These are phyloP conservation scores for Plasmodium yoelii DNA, from an alignment of 169 alveolate genomes.

Conservation along the genomic window DNA sequence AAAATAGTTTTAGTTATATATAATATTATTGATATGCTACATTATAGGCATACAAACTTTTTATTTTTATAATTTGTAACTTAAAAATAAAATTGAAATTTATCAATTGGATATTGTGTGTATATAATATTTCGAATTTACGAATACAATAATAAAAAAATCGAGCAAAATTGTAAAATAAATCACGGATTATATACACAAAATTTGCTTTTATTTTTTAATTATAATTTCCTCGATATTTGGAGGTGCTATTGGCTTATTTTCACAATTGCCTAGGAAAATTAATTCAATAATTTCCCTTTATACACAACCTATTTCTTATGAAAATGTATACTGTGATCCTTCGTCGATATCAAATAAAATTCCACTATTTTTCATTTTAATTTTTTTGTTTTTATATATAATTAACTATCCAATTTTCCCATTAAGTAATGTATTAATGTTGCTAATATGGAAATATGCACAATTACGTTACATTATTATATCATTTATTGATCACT, in stretches of 20 bases:
- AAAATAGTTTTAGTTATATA: too few species aligned
- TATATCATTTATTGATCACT: slow-evolving; percentile 25
- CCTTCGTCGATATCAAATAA: slow-evolving; percentile 74
- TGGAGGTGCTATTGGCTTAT: slow-evolving; percentile 63
- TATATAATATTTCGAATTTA: too few species aligned
- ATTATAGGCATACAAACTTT: too few species aligned
- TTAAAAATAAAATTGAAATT: too few species aligned
- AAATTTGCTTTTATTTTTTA: slow-evolving; percentile 15
- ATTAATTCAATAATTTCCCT: slow-evolving; percentile 74
- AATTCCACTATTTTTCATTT: slow-evolving; percentile 66
- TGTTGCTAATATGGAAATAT: slow-evolving; percentile 43
- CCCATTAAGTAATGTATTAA: slow-evolving; percentile 60
- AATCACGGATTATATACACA: background rate
- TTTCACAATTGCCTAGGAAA: slow-evolving; percentile 71
- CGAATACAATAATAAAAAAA: background rate
- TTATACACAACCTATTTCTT: slow-evolving; percentile 75
- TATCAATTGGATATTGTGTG: too few species aligned
- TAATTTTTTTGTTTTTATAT: slow-evolving; percentile 72
- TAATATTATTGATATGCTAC: too few species aligned
- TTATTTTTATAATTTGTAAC: too few species aligned
- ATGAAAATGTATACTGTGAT: slow-evolving; percentile 73
- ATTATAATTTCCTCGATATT: slow-evolving; percentile 67
- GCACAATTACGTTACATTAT: slow-evolving; percentile 19
- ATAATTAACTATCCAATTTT: slow-evolving; percentile 70
- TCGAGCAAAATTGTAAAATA: background rate